phyloP scores from a whole-genome alignment of 2,329 filamentous ascomycete genomes.

The Phyllosticta citribraziliensis region DNA sequence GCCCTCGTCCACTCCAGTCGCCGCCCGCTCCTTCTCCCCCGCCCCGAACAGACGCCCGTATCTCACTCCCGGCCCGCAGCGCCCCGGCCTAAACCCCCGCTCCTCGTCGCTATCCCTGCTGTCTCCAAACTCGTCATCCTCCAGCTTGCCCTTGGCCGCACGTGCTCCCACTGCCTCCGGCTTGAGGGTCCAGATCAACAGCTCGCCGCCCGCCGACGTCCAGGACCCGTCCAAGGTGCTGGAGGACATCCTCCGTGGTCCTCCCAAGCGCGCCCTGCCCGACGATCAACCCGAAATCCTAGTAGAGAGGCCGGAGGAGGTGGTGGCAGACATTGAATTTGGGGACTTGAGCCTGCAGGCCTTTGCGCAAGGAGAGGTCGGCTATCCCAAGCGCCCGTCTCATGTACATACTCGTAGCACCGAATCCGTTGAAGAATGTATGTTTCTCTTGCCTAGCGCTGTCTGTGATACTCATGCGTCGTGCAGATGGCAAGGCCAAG shows the following conservation, averaged over 20 bases:
- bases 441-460: conserved; percentile 26
- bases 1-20: conserved; percentile 31
- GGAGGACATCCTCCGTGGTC: conserved; percentile 45
- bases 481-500: conserved; percentile 64
- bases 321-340: conserved; percentile 68
- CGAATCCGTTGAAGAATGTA: conserved; percentile 66
- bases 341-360: conserved; percentile 65
- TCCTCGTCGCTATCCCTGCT: conserved; percentile 71
- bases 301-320: conserved; percentile 35
- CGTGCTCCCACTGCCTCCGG: conserved; percentile 58
- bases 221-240: conserved; percentile 65
- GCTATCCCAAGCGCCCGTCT: conserved; percentile 21
- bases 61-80: conserved; percentile 57
- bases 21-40: conserved; percentile 62
- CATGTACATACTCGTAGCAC: conserved; percentile 41
- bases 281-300: conserved; percentile 9
- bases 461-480: conserved; percentile 15
- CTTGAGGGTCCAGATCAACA: conserved; percentile 49
- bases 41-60: conserved; percentile 57
- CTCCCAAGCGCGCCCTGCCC: conserved; percentile 15
- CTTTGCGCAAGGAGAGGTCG: conserved; percentile 41
- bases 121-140: conserved; percentile 64
- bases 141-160: conserved; percentile 59
- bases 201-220: conserved; percentile 43
- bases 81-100: conserved; percentile 58